Base-by-base conservation (phyloP, 164 flowering plant genomes). In the Magnolia kwangsiensis region DNA sequence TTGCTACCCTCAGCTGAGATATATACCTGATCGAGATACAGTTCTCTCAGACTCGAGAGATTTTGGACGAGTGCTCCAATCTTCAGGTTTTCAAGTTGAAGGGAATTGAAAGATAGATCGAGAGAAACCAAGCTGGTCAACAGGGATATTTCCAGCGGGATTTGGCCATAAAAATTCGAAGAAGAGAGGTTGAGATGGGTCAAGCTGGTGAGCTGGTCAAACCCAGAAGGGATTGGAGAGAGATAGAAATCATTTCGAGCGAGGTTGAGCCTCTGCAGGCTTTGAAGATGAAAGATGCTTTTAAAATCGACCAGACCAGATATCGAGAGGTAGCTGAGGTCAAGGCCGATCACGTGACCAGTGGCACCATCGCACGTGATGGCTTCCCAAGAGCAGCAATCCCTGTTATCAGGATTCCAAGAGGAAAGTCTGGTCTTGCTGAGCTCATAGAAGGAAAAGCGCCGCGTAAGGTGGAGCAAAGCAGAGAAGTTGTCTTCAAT, bases 81-180 rank as follows among this genome's bases (percentile, higher is more conserved):
- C 61, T 80, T 79, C 2, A 85, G 87, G n/a, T 79, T 80, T 75
- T 82, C 80, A 16, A 87, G 81, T 61, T 72, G 77, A 63, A 85
- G 73, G 1, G 55, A 11, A 21, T n/a, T 4, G 37, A 1, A 29
- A 18, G 90, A 82, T 16, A 88, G 75, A 79, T 85, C 85, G 29
- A 68, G 45, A 55, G 16, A 55, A 9, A 76, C 81, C 80, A 86
- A 84, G 67, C 65, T 80, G 1, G 74, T 78, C 76, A 88, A 9
- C 7, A 3, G 19, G 5, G 87, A 76, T 24, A 88, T 27, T 70
- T 76, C 84, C 7, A 45, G 31, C 8, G 90, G 88, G 69, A 87
- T 69, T 14, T 37, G 72, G 8, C 72, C 67, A 19, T 63, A 21
- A n/a, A 63, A 63, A 63, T 8, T 3, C 21, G 21, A 63, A 16